Evolutionary conservation across 2,329 filamentous ascomycete species (phyloP).

Genomic region (Westerdykella sp.): DNA sequence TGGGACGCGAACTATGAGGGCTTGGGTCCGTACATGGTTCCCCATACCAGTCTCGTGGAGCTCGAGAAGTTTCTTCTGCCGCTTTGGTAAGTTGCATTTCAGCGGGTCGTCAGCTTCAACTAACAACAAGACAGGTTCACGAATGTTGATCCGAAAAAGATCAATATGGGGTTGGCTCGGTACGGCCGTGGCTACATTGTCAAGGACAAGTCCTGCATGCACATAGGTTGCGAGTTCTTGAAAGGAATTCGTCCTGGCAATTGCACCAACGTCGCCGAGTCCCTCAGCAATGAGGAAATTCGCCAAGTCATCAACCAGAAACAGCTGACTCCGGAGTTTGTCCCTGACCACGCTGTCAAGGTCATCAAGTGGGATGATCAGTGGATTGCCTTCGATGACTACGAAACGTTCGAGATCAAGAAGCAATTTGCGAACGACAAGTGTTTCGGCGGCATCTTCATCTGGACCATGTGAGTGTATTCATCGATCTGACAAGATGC

Average conservation of each 20-base stretch:
- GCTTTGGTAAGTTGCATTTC: slow-evolving; percentile 28
- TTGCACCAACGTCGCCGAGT: slow-evolving; percentile 12
- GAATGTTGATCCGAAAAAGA: slow-evolving; percentile 36
- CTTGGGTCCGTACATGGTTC: slow-evolving; percentile 27
- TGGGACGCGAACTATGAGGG: slow-evolving; percentile 35
- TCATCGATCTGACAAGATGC: neutral
- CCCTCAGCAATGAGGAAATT: slow-evolving; percentile 16
- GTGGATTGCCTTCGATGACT: slow-evolving; percentile 10
- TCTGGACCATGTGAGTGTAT: slow-evolving; percentile 11
- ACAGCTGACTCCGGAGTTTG: slow-evolving; percentile 5
- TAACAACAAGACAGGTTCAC: slow-evolving; percentile 17
- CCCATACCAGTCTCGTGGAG: slow-evolving; percentile 42
- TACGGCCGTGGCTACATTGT: slow-evolving; percentile 46
- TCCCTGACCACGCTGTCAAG: slow-evolving; percentile 15
- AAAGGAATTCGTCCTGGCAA: slow-evolving; percentile 4
- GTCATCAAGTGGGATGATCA: slow-evolving; percentile 21
- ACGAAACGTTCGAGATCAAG: slow-evolving; percentile 35
- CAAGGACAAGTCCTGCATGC: slow-evolving; percentile 9
- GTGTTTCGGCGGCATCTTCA: slow-evolving; percentile 20
- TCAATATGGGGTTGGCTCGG: slow-evolving; percentile 45
- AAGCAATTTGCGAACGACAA: slow-evolving; percentile 38
- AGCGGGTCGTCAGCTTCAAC: neutral
- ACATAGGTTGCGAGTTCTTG: slow-evolving; percentile 12
- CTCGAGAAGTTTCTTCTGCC: slow-evolving; percentile 36
- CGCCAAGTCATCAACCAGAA: slow-evolving; percentile 7